Evolutionary conservation across 495 filamentous ascomycete species (phyloP).

Genomic region (Penicillium argentinense): DNA sequence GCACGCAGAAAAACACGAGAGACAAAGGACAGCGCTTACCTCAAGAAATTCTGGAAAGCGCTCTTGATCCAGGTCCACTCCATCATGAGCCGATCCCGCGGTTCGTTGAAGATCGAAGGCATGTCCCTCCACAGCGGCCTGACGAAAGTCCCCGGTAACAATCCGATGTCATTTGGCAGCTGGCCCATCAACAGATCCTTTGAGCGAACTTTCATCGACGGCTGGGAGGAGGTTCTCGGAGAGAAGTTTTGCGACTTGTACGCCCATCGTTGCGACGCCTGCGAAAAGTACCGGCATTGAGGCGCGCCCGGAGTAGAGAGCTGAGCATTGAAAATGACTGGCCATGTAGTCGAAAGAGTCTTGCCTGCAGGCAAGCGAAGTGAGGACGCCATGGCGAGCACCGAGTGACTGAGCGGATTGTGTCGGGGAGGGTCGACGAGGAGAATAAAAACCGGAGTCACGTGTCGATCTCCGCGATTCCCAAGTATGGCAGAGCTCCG

Average conservation of each 20-base stretch:
- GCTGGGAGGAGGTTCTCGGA: conserved; percentile 29
- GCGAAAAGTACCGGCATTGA: conserved; percentile 42
- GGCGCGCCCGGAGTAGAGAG: conserved; percentile 12
- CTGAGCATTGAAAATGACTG: conserved; percentile 13
- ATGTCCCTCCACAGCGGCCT: conserved; percentile 55
- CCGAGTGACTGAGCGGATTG: conserved; percentile 6
- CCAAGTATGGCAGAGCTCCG: conserved; percentile 8
- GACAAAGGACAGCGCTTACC: conserved; percentile 34
- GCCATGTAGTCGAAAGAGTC: conserved; percentile 15
- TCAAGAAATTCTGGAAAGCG: conserved; percentile 35
- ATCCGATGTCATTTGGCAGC: conserved; percentile 52
- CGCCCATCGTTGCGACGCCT: conserved; percentile 28
- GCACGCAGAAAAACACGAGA: no score
- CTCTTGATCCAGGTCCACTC: conserved; percentile 49
- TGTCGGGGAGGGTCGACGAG: conserved; percentile 5
- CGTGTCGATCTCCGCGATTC: conserved; percentile 23
- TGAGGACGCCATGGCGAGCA: conserved; percentile 38
- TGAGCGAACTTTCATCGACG: conserved; percentile 39
- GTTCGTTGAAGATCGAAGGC: conserved; percentile 54
- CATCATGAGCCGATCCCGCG: conserved; percentile 42
- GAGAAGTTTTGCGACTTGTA: conserved; percentile 24
- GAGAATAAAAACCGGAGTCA: conserved; percentile 32
- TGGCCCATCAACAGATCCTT: conserved; percentile 25
- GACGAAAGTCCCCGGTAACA: conserved; percentile 59
- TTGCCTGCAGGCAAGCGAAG: conserved; percentile 28